A percentile compares a stretch with the other conserved stretches of the same genome.
phyloP scores from a whole-genome alignment of 139 green algal genomes.

The Pleodorina starrii region DNA sequence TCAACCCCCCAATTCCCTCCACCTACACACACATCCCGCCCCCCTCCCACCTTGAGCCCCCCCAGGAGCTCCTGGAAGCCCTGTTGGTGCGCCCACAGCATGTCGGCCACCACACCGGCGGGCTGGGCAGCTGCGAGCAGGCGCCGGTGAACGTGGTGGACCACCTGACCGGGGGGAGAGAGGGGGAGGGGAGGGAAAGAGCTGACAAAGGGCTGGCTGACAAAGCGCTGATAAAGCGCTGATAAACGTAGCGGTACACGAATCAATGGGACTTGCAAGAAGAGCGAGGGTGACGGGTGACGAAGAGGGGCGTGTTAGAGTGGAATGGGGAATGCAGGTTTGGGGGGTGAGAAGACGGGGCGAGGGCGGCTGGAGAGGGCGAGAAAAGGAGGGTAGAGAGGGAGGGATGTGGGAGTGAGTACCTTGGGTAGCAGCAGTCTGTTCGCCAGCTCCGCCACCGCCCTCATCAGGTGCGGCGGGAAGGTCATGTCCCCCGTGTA shows the following conservation, averaged over 20 bases:
- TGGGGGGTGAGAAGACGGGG: background rate
- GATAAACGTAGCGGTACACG: background rate
- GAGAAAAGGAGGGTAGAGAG: background rate
- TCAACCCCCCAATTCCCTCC: background rate
- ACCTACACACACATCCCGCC: background rate
- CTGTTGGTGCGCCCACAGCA: conserved; percentile 25
- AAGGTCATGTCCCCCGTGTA: conserved; percentile 11
- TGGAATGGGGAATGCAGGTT: background rate
- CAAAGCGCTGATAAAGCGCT: too few relatives aligned
- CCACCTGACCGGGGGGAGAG: background rate
- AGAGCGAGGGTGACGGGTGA: background rate
- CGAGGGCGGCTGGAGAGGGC: background rate
- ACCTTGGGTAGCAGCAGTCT: conserved; percentile 11
- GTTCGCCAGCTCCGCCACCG: conserved; percentile 36
- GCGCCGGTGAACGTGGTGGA: conserved; percentile 8
- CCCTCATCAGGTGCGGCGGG: background rate
- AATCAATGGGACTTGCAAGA: background rate
- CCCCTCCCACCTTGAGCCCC: conserved; percentile 1
- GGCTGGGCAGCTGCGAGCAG: conserved; percentile 2
- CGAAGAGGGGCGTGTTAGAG: background rate
- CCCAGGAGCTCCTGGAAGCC: conserved; percentile 22
- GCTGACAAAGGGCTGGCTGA: too few relatives aligned
- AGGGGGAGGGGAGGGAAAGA: background rate
- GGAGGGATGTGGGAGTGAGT: background rate
- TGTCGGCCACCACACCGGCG: conserved; percentile 7